Evolutionary conservation across 2,329 filamentous ascomycete species (phyloP).

Genomic region (Sclerotinia nivalis): DNA sequence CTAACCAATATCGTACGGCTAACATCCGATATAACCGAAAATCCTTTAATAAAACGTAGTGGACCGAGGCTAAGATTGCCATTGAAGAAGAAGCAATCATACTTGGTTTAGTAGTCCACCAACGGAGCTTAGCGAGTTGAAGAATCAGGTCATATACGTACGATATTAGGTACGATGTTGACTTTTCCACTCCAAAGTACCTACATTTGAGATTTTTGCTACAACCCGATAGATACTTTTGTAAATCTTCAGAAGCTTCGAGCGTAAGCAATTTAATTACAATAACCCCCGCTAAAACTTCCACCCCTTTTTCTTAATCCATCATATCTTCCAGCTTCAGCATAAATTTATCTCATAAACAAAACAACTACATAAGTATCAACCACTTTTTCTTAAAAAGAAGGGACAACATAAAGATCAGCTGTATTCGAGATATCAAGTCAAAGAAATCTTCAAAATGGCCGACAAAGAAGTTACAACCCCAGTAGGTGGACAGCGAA

Average conservation of each 20-base stretch:
- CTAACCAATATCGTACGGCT: not conserved
- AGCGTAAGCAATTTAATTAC: no score
- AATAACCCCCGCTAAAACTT: no score
- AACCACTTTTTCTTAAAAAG: not conserved
- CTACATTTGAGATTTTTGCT: not conserved
- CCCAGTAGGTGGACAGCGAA: not conserved
- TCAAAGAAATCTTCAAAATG: not conserved
- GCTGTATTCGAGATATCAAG: not conserved
- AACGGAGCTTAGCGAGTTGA: not conserved
- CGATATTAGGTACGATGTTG: not conserved
- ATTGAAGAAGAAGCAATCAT: not conserved
- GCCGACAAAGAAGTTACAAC: not conserved
- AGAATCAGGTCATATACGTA: not conserved
- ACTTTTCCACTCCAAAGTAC: not conserved
- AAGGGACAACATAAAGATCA: not conserved
- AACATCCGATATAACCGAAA: not conserved
- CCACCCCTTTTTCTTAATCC: no score
- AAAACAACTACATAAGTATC: not conserved
- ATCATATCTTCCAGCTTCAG: no score
- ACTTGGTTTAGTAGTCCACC: not conserved
- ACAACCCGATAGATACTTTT: not conserved
- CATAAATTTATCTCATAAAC: no score
- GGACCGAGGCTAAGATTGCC: not conserved
- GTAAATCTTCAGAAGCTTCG: no score
- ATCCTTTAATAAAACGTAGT: not conserved